Base-by-base conservation (phyloP, 306 rosid species). In the Quercus mongolica region DNA sequence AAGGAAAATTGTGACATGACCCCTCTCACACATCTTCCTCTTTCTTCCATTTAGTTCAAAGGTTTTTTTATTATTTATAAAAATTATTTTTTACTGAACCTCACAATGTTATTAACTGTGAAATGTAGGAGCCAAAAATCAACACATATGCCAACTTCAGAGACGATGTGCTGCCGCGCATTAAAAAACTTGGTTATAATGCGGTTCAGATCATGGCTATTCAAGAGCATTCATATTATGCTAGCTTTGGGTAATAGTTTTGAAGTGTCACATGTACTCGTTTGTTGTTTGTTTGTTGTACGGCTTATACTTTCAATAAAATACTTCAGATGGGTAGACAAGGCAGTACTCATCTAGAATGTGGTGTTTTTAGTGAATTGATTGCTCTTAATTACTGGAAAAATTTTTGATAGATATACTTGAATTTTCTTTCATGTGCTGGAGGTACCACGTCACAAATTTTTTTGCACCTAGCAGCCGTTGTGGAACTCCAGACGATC, bases 191-290 rank as follows among this genome's bases (percentile, higher is more conserved):
- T 83, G 99, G 99, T 74, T 96, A 96, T 83, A 96, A 96, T 88
- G 96, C 98, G 76, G 98, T 96, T 79, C 99, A 96, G 89, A 91
- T 96, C 79, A 96, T 96, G 99, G 99, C 99, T 81, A 91, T 96
- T 77, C 99, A 96, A 85, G 99, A 96, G 84, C 99, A 96, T 83
- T 88, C 99, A 76, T 96, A 96, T 78, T 96, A 96, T 83, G 99
- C 99, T 62, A 90, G 99, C 92, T 96, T 96, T 88, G 99, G 99
- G 99, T 96, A 88, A 77, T 75, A 71, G 71, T 72, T 79, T 75
- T 74, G 57, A 72, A 69, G 54, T 64, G 62, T 76, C 69, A 71
- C 69, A 26, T 76, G 30, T 61, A n/a, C 38, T 77, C 74, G 6
- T 69, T 51, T 51, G 56, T 20, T 15, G 31, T 74, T 38, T 11